Base-by-base conservation (phyloP, 805 yeast species). In the Candida ficus region DNA sequence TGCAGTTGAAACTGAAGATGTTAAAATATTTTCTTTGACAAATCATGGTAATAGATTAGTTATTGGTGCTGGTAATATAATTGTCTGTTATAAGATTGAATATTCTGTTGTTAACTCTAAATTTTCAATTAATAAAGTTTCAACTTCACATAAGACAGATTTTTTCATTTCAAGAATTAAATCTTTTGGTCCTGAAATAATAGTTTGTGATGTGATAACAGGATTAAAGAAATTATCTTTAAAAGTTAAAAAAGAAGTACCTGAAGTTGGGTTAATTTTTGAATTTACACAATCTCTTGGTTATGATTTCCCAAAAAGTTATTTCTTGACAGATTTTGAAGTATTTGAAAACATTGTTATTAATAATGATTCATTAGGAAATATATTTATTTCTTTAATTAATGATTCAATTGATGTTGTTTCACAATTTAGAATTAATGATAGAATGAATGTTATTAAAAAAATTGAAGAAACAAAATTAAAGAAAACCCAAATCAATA, bases 31-130 rank as follows among this genome's bases (percentile, higher is more conserved):
- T 27, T 48, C 56, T 0, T 36, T 66, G 23, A 40, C 49, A 7
- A 60, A 53, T 36, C 64, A 58, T 45, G 46, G 43, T 7, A 54
- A 54, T 35, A 49, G 63, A 27, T 18, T 50, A 6, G 42, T 66
- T 11, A 37, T 66, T 25, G 64, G 58, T 6, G 56, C 52, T 22
- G 70, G 71, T 1, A 61, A 58, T 20, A 36, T 31, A 7, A 19
- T 62, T 0, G 56, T 56, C 38, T 56, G 61, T 10, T 61, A 48
- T 37, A 56, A 58, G 33, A 43, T 66, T 12, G 60, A 54, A 13
- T 66, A 64, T 41, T 56, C 63, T 4, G 55, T 64, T 1, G 53
- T 61, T 19, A 63, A 63, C 22, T 56, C 66, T 26, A 52, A 54
- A 13, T 66, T 66, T 41, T 48, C 52, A 6, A 39, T 66, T 5